A percentile compares a stretch with the other conserved stretches of the same genome.
Conservation (phyloP, 495 filamentous ascomycete species). For the Penicillium daleae region DNA sequence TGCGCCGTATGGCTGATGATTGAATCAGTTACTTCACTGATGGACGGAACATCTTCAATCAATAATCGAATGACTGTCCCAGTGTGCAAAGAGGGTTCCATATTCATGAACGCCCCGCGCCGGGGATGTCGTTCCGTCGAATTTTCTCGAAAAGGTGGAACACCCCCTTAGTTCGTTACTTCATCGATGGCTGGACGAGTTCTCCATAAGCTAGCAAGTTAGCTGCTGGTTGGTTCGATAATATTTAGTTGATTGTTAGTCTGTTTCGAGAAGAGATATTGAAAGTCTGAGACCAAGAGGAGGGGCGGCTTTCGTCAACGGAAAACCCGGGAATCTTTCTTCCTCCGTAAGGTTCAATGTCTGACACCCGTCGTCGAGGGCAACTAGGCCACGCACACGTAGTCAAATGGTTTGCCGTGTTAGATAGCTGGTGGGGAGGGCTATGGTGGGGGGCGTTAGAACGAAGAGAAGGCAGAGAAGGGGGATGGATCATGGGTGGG, state of each 20-base stretch:
- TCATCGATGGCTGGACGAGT: not conserved
- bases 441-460: constrained; percentile 7
- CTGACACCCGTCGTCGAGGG: constrained; percentile 22
- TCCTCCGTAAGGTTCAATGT: constrained; percentile 25
- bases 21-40: too few species aligned
- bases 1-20: not conserved
- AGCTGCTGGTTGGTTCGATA: not conserved
- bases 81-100: constrained; percentile 5
- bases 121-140: constrained; percentile 23
- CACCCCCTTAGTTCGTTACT: constrained; percentile 7
- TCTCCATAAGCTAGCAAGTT: not conserved
- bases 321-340: constrained; percentile 17
- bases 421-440: constrained; percentile 5
- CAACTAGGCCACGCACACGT: constrained; percentile 10
- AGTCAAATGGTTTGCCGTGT: not conserved
- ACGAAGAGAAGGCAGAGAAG: constrained; percentile 15
- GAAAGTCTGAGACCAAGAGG: not conserved
- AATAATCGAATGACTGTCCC: not conserved
- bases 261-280: constrained; percentile 6
- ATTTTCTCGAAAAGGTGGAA: constrained; percentile 38
- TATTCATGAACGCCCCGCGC: constrained; percentile 18
- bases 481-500: constrained; percentile 12
- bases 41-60: too few species aligned
- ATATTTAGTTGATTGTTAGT: not conserved
- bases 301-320: constrained; percentile 11